A percentile compares a stretch with the other conserved stretches of the same genome.
Evolutionary conservation across 805 yeast species (phyloP).

Genomic region (Teunomyces panamensis): DNA sequence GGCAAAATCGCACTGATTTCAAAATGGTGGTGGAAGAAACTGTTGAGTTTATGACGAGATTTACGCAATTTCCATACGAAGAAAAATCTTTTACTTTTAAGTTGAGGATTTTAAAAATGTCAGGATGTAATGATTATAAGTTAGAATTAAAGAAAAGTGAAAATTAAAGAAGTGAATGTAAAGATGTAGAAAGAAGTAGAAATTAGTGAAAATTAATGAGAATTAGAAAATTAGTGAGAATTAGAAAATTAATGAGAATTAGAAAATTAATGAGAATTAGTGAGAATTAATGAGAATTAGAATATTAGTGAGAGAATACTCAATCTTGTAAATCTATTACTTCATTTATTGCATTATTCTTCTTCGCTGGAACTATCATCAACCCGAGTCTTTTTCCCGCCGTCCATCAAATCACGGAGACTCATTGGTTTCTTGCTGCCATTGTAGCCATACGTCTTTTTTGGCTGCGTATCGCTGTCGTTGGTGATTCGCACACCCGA

Average conservation of each 20-base stretch:
- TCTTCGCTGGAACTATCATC: constrained; percentile 36
- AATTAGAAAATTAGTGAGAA: neutral
- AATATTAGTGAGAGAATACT: neutral
- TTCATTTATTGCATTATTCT: constrained; percentile 8
- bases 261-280: neutral
- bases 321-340: neutral
- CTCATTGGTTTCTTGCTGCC: constrained; percentile 33
- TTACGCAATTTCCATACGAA: no score
- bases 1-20: no score
- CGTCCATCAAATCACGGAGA: constrained; percentile 36
- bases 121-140: no score
- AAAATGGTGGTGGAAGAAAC: no score
- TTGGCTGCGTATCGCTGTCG: constrained; percentile 10
- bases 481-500: constrained; percentile 26
- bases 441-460: constrained; percentile 2
- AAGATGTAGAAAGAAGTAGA: neutral
- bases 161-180: no score
- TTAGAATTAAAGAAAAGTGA: no score
- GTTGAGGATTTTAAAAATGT: no score
- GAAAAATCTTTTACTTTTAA: no score
- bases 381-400: constrained; percentile 12
- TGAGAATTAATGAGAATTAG: neutral
- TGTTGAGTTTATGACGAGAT: no score
- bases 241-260: neutral
- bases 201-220: neutral